phyloP scores from a whole-genome alignment of 2,329 filamentous ascomycete genomes.

The Xylaria sp. region DNA sequence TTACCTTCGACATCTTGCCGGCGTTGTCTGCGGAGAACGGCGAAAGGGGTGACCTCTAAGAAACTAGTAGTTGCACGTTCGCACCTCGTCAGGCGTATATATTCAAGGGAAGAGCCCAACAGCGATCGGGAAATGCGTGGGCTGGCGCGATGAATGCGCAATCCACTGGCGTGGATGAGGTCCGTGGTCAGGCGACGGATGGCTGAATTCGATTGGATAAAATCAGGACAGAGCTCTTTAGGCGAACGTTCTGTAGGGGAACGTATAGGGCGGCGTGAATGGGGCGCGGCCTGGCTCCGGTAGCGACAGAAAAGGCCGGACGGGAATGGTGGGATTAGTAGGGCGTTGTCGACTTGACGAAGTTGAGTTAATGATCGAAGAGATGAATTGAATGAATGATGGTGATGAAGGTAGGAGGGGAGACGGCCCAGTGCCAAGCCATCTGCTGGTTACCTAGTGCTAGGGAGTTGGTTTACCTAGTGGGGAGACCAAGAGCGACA shows the following conservation, averaged over 20 bases:
- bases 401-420: conserved; percentile 40
- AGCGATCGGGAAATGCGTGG: neutral
- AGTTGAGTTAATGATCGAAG: conserved; percentile 26
- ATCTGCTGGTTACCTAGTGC: conserved; percentile 1
- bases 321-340: neutral
- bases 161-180: conserved; percentile 25
- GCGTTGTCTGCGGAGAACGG: conserved; percentile 39
- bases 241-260: neutral
- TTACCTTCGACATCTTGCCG: conserved; percentile 89
- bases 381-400: conserved; percentile 9
- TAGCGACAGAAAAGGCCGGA: conserved; percentile 1
- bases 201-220: conserved; percentile 14
- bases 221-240: conserved; percentile 14
- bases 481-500: conserved; percentile 24
- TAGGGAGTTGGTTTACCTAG: conserved; percentile 1
- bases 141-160: conserved; percentile 37
- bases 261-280: neutral
- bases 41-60: conserved; percentile 17
- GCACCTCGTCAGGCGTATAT: conserved; percentile 28
- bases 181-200: conserved; percentile 28
- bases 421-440: conserved; percentile 36
- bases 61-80: conserved; percentile 23
- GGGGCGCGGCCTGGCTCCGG: conserved; percentile 14
- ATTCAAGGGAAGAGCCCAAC: conserved; percentile 4
- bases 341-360: conserved; percentile 11